Base-by-base conservation (phyloP, 1,284 basidiomycete genomes). In the Rugiboletus extremiorientalis region DNA sequence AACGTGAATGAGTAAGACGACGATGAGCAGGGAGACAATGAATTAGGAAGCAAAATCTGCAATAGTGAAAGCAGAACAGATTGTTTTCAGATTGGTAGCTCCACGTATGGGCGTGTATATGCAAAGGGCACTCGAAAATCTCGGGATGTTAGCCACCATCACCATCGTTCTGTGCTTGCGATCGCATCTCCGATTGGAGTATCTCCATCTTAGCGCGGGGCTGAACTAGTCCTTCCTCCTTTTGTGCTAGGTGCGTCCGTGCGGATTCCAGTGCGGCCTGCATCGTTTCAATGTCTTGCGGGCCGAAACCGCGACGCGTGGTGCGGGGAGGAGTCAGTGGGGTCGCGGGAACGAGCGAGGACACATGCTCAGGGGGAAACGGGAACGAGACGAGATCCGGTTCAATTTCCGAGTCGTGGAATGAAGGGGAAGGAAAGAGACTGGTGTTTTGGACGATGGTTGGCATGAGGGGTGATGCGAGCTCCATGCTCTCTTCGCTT, bases 381-480 rank as follows among this genome's bases (percentile, higher is more conserved):
- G 65, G 66, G 16, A 72, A 58, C 3, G 65, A 66, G 4, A 69
- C 58, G 36, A 64, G 44, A 43, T 66, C 61, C 4, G 28, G 7
- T 42, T 68, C 63, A 9, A 65, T 25, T 22, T 54, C 51, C 18
- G 50, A 18, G 23, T 20, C 53, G 14, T 43, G 30, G 14, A 33
- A 31, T 16, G 45, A 25, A 16, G 34, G 31, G 3, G 6, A 18
- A 8, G 59, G 52, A 20, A 31, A 20, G 7, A 30, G 12, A 6
- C 28, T 27, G 11, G 34, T 25, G 6, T 36, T 30, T 11, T 53
- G 50, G 12, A 70, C 36, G 28, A 58, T 59, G 12, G 69, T 77
- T 12, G 79, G 79, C n/a, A 77, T 64, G 14, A 86, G 67, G 4
- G 85, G 84, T 3, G 84, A 84, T 7, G 77, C 81, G 14, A 86